Conservation (phyloP, 2,329 filamentous ascomycete genomes). For the Monosporascus sp. region DNA sequence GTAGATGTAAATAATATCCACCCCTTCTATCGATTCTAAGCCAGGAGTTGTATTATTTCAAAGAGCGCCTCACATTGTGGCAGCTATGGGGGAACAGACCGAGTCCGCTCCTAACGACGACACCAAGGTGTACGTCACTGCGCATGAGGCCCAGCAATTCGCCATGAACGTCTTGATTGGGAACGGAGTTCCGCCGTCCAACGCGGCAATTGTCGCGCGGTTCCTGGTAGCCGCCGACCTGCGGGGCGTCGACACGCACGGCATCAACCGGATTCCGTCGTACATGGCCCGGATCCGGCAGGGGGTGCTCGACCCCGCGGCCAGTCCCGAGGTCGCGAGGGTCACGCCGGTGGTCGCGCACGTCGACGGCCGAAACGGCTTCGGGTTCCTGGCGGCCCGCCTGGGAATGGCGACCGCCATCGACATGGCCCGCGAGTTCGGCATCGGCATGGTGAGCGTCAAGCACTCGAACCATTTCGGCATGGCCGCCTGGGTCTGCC, state of each 20-base stretch:
- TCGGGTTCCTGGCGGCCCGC: slow-evolving; percentile 68
- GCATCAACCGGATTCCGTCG: slow-evolving; percentile 70
- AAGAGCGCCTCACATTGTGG: too few relatives aligned
- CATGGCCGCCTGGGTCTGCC: slow-evolving; percentile 76
- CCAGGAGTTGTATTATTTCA: too few relatives aligned
- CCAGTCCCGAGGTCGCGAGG: slow-evolving; percentile 52
- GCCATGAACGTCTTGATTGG: slow-evolving; percentile 50
- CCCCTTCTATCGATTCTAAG: too few relatives aligned
- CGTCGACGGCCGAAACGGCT: slow-evolving; percentile 64
- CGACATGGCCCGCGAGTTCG: slow-evolving; percentile 56
- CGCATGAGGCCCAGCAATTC: slow-evolving; percentile 40
- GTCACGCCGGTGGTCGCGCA: slow-evolving; percentile 67
- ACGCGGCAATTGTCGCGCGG: slow-evolving; percentile 59
- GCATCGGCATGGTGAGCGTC: slow-evolving; percentile 71
- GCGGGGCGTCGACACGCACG: slow-evolving; percentile 74
- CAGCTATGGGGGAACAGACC: slow-evolving; percentile 19
- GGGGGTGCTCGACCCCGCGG: slow-evolving; percentile 59
- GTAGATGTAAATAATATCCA: too few relatives aligned
- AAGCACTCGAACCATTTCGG: slow-evolving; percentile 79
- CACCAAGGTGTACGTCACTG: slow-evolving; percentile 28
- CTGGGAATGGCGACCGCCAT: slow-evolving; percentile 63
- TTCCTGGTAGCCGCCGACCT: slow-evolving; percentile 71
- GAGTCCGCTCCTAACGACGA: slow-evolving; percentile 4
- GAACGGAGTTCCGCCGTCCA: slow-evolving; percentile 53
- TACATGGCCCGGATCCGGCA: slow-evolving; percentile 70